These are phyloP conservation scores for Botrytis sinoallii DNA, from an alignment of 2,329 filamentous ascomycete genomes.

Conservation along the genomic window DNA sequence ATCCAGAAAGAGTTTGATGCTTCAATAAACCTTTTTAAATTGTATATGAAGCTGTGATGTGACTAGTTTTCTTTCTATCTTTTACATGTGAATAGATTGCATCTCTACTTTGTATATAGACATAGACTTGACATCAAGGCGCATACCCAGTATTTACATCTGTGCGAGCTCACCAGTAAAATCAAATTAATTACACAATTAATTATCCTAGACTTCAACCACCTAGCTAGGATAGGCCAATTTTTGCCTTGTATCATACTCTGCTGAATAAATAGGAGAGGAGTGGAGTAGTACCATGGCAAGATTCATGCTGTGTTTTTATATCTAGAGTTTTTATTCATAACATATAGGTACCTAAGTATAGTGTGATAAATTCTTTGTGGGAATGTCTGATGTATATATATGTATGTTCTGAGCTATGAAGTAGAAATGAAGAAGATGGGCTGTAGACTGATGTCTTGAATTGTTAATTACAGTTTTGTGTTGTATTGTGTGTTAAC, in stretches of 20 bases:
- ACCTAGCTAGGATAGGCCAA: not conserved
- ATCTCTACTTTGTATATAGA: not conserved
- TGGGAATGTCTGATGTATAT: not conserved
- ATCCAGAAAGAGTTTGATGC: not conserved
- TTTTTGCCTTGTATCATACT: not conserved
- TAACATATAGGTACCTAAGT: too few relatives aligned
- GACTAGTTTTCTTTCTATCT: not conserved
- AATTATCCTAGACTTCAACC: not conserved
- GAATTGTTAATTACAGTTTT: too few relatives aligned
- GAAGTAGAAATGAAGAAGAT: not conserved
- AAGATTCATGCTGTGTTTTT: not conserved
- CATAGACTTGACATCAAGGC: not conserved
- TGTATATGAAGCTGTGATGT: not conserved
- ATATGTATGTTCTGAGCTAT: not conserved
- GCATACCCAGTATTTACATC: too few relatives aligned
- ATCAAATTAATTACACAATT: not conserved
- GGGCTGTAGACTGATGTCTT: too few relatives aligned
- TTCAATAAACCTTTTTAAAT: rapidly evolving
- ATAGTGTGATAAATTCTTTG: not conserved
- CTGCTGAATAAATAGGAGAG: not conserved
- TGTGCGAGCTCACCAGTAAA: too few relatives aligned
- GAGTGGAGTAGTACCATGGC: rapidly evolving
- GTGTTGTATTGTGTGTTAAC: too few relatives aligned
- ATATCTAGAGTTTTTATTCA: not conserved
- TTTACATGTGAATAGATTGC: rapidly evolving